Evolutionary conservation across 2,329 filamentous ascomycete species (phyloP).

Genomic region (Aspergillus pseudonomiae): DNA sequence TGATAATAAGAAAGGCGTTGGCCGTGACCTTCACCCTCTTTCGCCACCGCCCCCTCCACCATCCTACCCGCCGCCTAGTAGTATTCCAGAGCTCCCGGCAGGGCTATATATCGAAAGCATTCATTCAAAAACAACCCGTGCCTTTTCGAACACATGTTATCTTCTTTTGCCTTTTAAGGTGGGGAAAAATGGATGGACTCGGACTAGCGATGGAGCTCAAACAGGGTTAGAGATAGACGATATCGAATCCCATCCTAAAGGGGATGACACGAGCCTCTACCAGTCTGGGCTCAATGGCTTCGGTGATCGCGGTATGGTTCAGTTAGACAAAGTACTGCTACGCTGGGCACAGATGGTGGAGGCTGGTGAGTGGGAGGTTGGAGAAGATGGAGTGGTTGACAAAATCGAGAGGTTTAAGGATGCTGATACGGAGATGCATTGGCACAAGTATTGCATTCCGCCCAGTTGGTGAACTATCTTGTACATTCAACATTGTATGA

Average conservation of each 20-base stretch:
- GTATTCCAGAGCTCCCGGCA: background rate
- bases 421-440: constrained; percentile 7
- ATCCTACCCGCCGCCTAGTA: background rate
- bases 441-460: constrained; percentile 14
- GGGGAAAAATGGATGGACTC: background rate
- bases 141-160: constrained; percentile 1
- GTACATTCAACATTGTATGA: too few species aligned
- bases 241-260: background rate
- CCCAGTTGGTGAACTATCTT: background rate
- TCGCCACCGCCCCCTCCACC: background rate
- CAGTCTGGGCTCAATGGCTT: background rate
- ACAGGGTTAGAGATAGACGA: background rate
- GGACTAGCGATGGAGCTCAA: background rate
- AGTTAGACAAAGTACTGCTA: constrained; percentile 8
- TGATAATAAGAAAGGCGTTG: background rate
- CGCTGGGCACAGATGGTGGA: constrained; percentile 6
- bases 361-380: constrained; percentile 8
- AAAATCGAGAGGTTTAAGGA: constrained; percentile 10
- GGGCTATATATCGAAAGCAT: background rate
- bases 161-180: background rate
- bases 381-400: constrained; percentile 8
- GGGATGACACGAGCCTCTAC: background rate
- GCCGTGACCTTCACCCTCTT: background rate
- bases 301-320: background rate
- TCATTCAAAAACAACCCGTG: background rate